phyloP scores from a whole-genome alignment of 1,284 basidiomycete genomes.

The Coriolopsis trogii region DNA sequence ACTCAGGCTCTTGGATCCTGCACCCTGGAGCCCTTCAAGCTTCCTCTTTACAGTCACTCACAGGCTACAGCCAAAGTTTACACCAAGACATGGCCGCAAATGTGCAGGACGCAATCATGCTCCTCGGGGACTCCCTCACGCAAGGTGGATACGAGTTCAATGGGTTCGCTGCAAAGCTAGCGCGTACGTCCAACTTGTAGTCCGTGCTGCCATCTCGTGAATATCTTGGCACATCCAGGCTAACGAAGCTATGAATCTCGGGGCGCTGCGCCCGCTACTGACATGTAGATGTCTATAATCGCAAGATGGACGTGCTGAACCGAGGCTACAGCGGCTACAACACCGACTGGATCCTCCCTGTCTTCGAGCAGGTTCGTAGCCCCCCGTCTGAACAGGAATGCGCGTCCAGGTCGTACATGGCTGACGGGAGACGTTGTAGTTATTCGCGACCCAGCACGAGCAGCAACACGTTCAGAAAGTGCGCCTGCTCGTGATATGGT shows the following conservation, averaged over 20 bases:
- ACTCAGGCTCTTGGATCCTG: not conserved
- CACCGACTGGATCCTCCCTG: conserved; percentile 79
- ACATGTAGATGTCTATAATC: conserved; percentile 66
- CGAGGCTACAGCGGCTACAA: conserved; percentile 84
- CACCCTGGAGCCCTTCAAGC: not conserved
- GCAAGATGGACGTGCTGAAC: conserved; percentile 84
- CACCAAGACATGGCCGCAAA: conserved; percentile 51
- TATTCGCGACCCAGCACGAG: conserved; percentile 56
- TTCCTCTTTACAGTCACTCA: not conserved
- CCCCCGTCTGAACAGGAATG: not conserved
- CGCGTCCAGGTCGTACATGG: no score
- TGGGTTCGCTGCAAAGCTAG: conserved; percentile 65
- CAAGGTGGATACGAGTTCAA: conserved; percentile 60
- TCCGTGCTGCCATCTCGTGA: not conserved
- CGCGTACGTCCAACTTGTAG: conserved; percentile 48
- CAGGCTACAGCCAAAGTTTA: not conserved
- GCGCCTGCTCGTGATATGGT: conserved; percentile 83
- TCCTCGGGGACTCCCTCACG: conserved; percentile 80
- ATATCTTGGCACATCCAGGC: not conserved
- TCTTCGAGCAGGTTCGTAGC: conserved; percentile 69
- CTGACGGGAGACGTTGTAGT: conserved; percentile 36
- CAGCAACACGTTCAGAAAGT: conserved; percentile 59
- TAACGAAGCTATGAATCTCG: not conserved
- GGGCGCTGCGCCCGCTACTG: not conserved
- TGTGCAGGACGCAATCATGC: conserved; percentile 65